Evolutionary conservation across 768 basidiomycete species (phyloP), one percentile per base, ranked within the genome.

Genomic region (Calocera viscosa): DNA sequence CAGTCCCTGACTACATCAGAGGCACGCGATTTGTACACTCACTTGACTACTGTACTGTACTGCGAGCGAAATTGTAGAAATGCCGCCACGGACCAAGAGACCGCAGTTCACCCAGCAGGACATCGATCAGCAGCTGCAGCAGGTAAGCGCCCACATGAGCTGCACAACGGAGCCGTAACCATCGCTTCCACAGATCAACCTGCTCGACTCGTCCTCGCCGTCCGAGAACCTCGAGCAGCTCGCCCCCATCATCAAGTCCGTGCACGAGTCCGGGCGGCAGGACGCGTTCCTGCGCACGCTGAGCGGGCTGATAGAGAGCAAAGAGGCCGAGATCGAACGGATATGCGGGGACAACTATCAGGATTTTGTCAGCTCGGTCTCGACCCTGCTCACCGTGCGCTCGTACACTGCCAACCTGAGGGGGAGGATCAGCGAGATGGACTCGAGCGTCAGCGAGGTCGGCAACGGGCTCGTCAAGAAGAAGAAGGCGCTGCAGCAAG

Each of bases 301-400:
- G 47, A 88, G 90, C 72, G 81, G 79, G n/a, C 89, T 97, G 72
- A 88, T 97, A 68, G 87, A 92, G 73, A 86, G 93, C 70, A 96
- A 97, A 78, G 96, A 99, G 75, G 82, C 84, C 68, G 95, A 98
- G 76, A 99, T 99, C 75, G 92, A 98, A 78, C 86, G 84, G 68
- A 94, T 97, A 75, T 98, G 96, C 78, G 84, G 87, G 67, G 90
- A 93, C 71, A 98, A 98, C 76, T 97, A 98, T 73, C 92, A 94
- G 77, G 95, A 98, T 77, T 99, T 99, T 72, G 94, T 97, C 35
- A 87, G 89, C 32, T 96, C 94, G 22, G 94, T 97, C 17, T 92
- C 93, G n/a, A 97, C 94, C 1, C 81, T 99, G 69, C 89, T 97
- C 77, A 88, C 89, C 60, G 92, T 99, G 75, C 89, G 97, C 76